Percentiles rank a stretch among this genome's conserved stretches.
phyloP scores from a whole-genome alignment of 2,329 filamentous ascomycete species.

The Fusarium sp. region DNA sequence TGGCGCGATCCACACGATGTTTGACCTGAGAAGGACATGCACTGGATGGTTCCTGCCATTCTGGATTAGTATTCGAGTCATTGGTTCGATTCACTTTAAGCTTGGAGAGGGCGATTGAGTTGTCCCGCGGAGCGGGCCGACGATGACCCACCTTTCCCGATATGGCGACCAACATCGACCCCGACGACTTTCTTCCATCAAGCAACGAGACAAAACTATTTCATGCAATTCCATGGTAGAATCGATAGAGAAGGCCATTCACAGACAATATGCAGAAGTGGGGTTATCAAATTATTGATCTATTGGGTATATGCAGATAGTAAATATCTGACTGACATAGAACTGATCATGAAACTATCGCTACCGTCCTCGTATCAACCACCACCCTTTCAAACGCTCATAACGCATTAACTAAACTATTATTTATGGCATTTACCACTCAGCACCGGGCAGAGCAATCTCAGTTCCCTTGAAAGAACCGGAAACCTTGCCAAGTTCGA shows the following conservation, averaged over 20 bases:
- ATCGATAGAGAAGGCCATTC: too few relatives aligned
- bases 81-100: neutral
- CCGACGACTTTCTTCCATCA: too few relatives aligned
- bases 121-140: neutral
- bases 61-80: accelerated
- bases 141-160: neutral
- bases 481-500: conserved; percentile 53
- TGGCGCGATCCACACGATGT: neutral
- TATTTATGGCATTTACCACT: conserved; percentile 13
- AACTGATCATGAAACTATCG: neutral
- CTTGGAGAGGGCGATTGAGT: neutral
- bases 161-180: neutral
- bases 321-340: neutral
- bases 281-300: neutral
- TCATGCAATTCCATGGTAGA: too few relatives aligned
- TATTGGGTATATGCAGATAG: conserved; percentile 16
- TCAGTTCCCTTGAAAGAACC: conserved; percentile 41
- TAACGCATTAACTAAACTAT: conserved; percentile 15
- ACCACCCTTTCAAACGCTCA: neutral
- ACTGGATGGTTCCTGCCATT: neutral
- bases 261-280: too few relatives aligned
- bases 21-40: accelerated
- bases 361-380: conserved; percentile 1
- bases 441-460: conserved; percentile 32
- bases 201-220: too few relatives aligned